A percentile compares a stretch with the other conserved stretches of the same genome.
Conservation (phyloP, 805 yeast genomes). For the Jamesozyma gamospora region DNA sequence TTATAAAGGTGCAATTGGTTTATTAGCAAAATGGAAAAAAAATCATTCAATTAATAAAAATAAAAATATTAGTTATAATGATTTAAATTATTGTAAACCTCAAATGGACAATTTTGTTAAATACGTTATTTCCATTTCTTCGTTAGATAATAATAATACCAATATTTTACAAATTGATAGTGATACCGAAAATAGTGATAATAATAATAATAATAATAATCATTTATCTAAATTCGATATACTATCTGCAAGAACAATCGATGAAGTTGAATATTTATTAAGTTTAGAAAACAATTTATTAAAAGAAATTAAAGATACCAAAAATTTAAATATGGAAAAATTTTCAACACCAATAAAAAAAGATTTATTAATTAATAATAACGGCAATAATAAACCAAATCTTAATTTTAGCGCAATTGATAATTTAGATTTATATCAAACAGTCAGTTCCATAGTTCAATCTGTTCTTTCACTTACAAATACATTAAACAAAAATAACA, state of each 20-base stretch:
- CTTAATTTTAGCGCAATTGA: constrained; percentile 25
- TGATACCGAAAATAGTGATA: constrained; percentile 4
- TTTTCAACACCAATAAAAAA: neutral
- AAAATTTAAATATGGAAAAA: neutral
- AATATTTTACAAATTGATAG: neutral
- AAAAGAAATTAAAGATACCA: constrained; percentile 2
- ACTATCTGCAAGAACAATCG: constrained; percentile 59
- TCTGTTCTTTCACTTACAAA: constrained; percentile 28
- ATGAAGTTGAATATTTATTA: constrained; percentile 51
- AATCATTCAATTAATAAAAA: constrained; percentile 11
- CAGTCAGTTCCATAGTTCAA: constrained; percentile 28
- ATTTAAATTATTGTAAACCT: constrained; percentile 9
- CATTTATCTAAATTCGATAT: constrained; percentile 43
- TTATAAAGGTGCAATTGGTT: constrained; percentile 18
- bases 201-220: constrained; percentile 5
- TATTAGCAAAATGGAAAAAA: constrained; percentile 25
- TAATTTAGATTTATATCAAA: constrained; percentile 27
- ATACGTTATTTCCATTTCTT: constrained; percentile 30
- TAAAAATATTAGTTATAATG: constrained; percentile 9
- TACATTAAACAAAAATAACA: constrained; percentile 14
- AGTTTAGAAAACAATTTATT: constrained; percentile 36
- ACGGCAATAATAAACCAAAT: neutral
- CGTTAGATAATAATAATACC: constrained; percentile 17
- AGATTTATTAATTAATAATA: neutral
- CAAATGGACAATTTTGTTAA: constrained; percentile 31